Conservation (phyloP, 257 asterid species). For the Jacaranda copaia region DNA sequence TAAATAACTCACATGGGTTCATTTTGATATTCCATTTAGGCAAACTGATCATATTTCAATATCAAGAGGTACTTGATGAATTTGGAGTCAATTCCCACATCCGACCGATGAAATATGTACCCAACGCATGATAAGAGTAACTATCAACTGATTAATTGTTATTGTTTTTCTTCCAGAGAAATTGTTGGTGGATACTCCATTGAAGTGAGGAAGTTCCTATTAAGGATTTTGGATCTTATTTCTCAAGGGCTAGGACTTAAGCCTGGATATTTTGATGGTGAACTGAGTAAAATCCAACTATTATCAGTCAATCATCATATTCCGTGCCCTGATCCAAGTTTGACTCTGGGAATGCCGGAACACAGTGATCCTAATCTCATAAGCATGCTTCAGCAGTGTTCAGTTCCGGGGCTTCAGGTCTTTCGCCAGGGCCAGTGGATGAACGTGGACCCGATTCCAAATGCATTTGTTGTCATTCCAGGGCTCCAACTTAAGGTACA, state of each 20-base stretch:
- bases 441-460: conserved; percentile 52
- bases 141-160: neutral
- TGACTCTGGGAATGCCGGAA: conserved; percentile 68
- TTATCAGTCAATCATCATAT: conserved; percentile 70
- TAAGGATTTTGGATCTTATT: conserved; percentile 53
- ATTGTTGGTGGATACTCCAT: conserved; percentile 53
- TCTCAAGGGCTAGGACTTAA: conserved; percentile 62
- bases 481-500: conserved; percentile 58
- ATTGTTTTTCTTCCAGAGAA: conserved; percentile 40
- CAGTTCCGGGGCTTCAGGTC: conserved; percentile 57
- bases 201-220: conserved; percentile 48
- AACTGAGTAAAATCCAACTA: conserved; percentile 48
- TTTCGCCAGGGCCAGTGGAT: conserved; percentile 60
- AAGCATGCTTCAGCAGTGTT: conserved; percentile 63
- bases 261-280: conserved; percentile 48
- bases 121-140: neutral
- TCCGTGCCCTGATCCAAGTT: conserved; percentile 77
- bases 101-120: too few species aligned
- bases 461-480: conserved; percentile 53
- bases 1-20: too few species aligned
- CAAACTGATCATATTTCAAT: too few species aligned
- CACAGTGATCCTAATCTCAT: conserved; percentile 76
- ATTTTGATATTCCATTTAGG: too few species aligned
- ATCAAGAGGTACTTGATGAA: too few species aligned
- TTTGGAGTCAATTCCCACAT: too few species aligned